Evolutionary conservation across 176 grass and related monocot genomes (phyloP).

Genomic region (Puya raimondii): DNA sequence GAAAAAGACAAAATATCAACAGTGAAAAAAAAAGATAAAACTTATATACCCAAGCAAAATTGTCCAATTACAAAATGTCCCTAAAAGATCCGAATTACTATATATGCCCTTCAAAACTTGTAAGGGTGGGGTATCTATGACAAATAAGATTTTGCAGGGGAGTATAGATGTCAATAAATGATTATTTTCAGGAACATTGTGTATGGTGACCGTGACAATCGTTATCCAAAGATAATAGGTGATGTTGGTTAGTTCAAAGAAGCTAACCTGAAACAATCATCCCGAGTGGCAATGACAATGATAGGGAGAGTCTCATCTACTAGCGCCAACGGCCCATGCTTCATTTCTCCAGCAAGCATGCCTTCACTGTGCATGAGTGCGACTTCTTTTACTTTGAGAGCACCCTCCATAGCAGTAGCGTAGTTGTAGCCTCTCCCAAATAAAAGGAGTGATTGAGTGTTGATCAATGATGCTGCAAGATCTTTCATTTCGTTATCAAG

Average conservation of each 20-base stretch:
- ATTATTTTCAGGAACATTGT: no score
- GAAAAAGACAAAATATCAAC: slow-evolving; percentile 7
- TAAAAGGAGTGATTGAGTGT: slow-evolving; percentile 68
- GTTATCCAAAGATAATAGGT: background rate
- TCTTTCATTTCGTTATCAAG: slow-evolving; percentile 87
- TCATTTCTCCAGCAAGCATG: slow-evolving; percentile 98
- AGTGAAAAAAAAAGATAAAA: background rate
- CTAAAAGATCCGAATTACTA: no score
- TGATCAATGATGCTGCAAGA: slow-evolving; percentile 61
- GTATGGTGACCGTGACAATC: no score
- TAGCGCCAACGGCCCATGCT: slow-evolving; percentile 80
- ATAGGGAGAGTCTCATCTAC: slow-evolving; percentile 90
- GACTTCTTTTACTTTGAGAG: slow-evolving; percentile 93
- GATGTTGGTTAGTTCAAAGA: slow-evolving; percentile 1
- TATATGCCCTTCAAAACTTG: no score
- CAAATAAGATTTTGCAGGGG: no score
- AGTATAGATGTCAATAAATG: no score
- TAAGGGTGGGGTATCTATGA: no score
- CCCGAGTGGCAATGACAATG: slow-evolving; percentile 78
- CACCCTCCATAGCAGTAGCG: slow-evolving; percentile 84
- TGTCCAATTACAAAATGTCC: no score
- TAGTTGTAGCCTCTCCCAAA: slow-evolving; percentile 92
- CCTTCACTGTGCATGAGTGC: slow-evolving; percentile 85
- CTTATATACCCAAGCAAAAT: no score
- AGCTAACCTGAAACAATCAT: slow-evolving; percentile 59